Base-by-base conservation (phyloP, 2,329 filamentous ascomycete species). In the Trichoderma semiorbis region DNA sequence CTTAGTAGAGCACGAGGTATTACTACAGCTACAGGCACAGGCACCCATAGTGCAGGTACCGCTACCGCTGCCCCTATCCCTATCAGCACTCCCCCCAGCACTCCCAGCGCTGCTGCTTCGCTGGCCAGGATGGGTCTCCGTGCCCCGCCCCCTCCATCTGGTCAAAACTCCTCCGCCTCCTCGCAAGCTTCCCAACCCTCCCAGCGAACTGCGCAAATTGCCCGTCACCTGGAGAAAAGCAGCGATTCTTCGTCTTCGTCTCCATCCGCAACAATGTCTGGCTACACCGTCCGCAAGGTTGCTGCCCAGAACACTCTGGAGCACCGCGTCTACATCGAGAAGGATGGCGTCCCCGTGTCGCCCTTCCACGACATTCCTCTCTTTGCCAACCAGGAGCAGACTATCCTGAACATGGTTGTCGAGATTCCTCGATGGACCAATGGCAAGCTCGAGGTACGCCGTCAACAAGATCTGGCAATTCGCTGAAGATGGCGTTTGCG, bases 371-470 rank as follows among this genome's bases (percentile, higher is more conserved):
- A 99, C 83, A 94, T 99, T 78, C 96, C 96, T 74, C 93, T 99
- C 78, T 99, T 94, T 82, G 95, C 95, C 91, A 97, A 99, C 84
- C 88, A 93, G 85, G 92, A 97, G 87, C 90, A 97, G 89, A 97
- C 92, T 78, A 87, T 98, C 83, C 89, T 99, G 81, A 99, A 99
- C 92, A 99, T 99, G 96, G 83, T 99, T 76, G 96, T 99, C 79
- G 96, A 99, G 92, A 98, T 99, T 80, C 96, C 96, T 80, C 92
- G 96, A 87, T 99, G 96, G 96, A 97, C 95, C 87, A 99, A 99
- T 86, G 96, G 93, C 80, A 99, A 99, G 91, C 93, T 97, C 85
- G 96, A 99, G 93, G 95, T 97, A 84, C 77, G 92, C 85, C 55
- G 1, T 32, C 16, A 16, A 61, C 30, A 2, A 21, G 36, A 28